Conservation (phyloP, 163 green algal genomes). For the Chlamydomonas reinhardtii region DNA sequence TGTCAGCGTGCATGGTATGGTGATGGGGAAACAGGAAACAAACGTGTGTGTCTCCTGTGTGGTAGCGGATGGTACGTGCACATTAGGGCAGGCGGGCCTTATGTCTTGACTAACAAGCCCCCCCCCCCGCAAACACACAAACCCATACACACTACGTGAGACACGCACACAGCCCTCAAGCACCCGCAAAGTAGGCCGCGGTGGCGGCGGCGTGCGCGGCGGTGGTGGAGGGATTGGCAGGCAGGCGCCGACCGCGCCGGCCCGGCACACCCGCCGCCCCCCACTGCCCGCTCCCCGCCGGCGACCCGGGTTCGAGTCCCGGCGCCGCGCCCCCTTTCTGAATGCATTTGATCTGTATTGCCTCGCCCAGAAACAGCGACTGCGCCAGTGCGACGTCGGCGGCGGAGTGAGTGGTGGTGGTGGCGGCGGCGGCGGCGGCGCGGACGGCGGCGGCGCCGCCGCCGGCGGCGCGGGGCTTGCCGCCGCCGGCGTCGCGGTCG, state of each 20-base stretch:
- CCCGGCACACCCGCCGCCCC: conserved; percentile 24
- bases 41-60: too few relatives aligned
- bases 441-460: conserved; percentile 30
- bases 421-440: neutral
- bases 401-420: neutral
- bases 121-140: too few relatives aligned
- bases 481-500: too few relatives aligned
- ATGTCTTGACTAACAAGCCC: too few relatives aligned
- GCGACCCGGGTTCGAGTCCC: conserved; percentile 7
- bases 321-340: conserved; percentile 3
- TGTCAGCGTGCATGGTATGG: too few relatives aligned
- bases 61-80: too few relatives aligned
- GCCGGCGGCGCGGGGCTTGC: conserved; percentile 1
- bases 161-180: too few relatives aligned
- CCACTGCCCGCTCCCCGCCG: neutral
- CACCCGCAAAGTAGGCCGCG: conserved; percentile 34
- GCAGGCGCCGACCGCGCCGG: conserved; percentile 16
- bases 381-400: neutral
- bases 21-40: too few relatives aligned
- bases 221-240: neutral
- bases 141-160: too few relatives aligned
- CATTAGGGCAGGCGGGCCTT: too few relatives aligned
- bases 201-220: conserved; percentile 2
- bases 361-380: neutral
- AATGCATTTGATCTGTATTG: conserved; percentile 12